Percentiles rank a stretch among this genome's conserved stretches.
phyloP scores from a whole-genome alignment of 306 rosid genomes.

The Pyrus pyrifolia region DNA sequence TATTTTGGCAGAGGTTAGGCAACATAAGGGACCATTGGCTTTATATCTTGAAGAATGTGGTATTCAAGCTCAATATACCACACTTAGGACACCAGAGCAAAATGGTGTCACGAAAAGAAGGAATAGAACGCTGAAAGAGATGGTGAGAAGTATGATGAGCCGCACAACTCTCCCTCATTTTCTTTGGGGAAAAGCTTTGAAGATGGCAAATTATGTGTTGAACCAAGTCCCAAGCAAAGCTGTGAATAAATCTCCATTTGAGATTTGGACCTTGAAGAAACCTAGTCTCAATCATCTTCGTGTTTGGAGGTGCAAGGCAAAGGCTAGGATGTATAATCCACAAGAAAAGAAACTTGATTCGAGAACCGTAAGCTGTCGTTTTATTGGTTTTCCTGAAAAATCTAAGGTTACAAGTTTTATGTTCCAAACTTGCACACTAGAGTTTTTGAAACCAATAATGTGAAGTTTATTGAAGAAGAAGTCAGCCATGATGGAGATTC shows the following conservation, averaged over 20 bases:
- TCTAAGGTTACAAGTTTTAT: background rate
- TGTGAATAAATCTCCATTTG: background rate
- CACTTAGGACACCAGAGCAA: background rate
- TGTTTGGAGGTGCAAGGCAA: background rate
- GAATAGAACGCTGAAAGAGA: background rate
- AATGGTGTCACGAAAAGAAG: background rate
- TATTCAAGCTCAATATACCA: background rate
- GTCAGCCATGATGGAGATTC: background rate
- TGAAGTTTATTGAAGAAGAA: background rate
- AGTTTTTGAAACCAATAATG: background rate
- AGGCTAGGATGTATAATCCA: background rate
- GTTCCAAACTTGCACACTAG: background rate
- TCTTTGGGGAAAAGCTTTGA: background rate
- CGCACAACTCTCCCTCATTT: background rate
- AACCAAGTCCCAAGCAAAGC: background rate
- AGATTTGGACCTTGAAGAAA: background rate
- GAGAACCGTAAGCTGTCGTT: background rate
- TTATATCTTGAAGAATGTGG: background rate
- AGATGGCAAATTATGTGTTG: background rate
- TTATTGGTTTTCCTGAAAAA: background rate
- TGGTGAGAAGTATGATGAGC: background rate
- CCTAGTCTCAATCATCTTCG: background rate
- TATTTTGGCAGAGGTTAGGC: background rate
- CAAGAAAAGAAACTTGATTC: background rate
- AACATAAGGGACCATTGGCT: background rate